Percentiles rank a stretch among this genome's conserved stretches.
Evolutionary conservation across 2,329 filamentous ascomycete species (phyloP).

Genomic region (Colletotrichum cordylinicola): DNA sequence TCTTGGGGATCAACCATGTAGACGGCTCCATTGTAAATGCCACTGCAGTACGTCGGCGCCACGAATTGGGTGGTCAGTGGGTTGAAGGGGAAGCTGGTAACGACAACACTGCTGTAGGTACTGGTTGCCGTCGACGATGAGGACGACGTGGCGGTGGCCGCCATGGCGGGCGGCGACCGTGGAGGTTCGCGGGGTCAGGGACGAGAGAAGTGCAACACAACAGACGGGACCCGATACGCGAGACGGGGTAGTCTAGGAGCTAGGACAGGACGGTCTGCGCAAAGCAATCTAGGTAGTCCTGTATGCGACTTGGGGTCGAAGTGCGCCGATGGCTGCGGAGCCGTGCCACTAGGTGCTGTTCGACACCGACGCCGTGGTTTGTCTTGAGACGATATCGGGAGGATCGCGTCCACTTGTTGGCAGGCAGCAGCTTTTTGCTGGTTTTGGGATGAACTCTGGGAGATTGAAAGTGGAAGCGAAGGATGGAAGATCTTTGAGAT

Average conservation of each 20-base stretch:
- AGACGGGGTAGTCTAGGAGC: not conserved
- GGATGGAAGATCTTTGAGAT: not conserved
- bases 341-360: not conserved
- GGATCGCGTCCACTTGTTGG: not conserved
- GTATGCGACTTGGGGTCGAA: not conserved
- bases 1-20: constrained; percentile 22
- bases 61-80: constrained; percentile 26
- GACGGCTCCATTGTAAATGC: constrained; percentile 13
- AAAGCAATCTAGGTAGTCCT: not conserved
- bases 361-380: not conserved
- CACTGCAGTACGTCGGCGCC: constrained; percentile 14
- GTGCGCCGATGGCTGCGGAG: not conserved
- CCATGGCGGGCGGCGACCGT: not conserved
- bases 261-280: not conserved
- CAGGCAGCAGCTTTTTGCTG: not conserved
- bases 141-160: not conserved
- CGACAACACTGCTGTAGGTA: not conserved
- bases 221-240: not conserved
- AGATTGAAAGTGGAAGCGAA: not conserved
- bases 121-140: not conserved
- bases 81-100: constrained; percentile 13
- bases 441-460: not conserved
- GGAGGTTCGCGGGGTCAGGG: not conserved
- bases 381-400: not conserved
- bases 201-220: not conserved